Base-by-base conservation (phyloP, 805 yeast species). In the Wickerhamomyces pijperi region DNA sequence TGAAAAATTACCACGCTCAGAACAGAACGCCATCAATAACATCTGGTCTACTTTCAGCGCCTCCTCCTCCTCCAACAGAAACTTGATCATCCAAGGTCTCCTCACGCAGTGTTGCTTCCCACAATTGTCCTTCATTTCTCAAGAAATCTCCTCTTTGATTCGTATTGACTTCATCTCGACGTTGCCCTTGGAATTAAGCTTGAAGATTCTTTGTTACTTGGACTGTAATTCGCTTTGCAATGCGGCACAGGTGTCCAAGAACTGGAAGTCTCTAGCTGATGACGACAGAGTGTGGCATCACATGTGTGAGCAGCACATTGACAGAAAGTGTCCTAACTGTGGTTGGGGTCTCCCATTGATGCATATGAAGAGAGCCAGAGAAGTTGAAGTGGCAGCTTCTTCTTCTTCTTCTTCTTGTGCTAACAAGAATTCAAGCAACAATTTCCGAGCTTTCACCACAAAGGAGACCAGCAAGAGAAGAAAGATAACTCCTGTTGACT, bases 311-410 rank as follows among this genome's bases (percentile, higher is more conserved):
- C 98, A 92, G 61, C 98, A 92, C 59, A 92, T 92, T 40, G 98
- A 92, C 61, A 72, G 94, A 43, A 92, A 92, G 59, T 92, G 98
- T 63, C 95, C 96, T 32, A 85, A 85, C 54, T 92, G 98, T 63
- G 98, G 98, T 14, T 92, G 98, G 98, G 98, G 98, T 4, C 68
- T 92, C 46, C 98, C 98, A 3, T 64, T 92, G 43, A 74, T 92
- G 76, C 95, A 87, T 53, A 85, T 87, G 77, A 82, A 80, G 55
- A 68, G 82, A 39, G 81, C 80, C 2, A 60, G 82, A 44, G 76
- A 76, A 51, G 61, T 57, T 48, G 45, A 53, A 49, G 20, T 9
- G 12, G 15, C 20, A 43, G 46, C 55, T 34, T 50, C 47, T 3
- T 36, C 35, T n/a, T n/a, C n/a, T n/a, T n/a, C n/a, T n/a, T n/a